A percentile compares a stretch with the other conserved stretches of the same genome.
phyloP scores from a whole-genome alignment of 805 yeast species.

The Sporopachydermia lactativora region DNA sequence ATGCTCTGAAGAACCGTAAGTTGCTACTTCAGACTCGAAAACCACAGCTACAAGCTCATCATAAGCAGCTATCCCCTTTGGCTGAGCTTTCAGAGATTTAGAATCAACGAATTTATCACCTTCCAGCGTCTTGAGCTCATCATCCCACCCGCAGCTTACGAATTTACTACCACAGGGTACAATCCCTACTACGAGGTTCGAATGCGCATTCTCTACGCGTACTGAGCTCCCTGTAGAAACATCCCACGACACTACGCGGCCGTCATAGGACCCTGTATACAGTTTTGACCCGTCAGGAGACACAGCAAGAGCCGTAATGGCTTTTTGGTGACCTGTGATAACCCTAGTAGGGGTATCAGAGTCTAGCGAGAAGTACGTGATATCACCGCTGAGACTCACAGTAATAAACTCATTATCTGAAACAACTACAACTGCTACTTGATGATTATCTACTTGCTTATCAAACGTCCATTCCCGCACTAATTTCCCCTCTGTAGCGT shows the following conservation, averaged over 20 bases:
- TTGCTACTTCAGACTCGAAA: constrained; percentile 27
- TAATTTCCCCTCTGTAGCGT: constrained; percentile 28
- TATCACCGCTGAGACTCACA: constrained; percentile 55
- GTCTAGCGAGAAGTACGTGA: constrained; percentile 40
- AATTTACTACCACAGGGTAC: constrained; percentile 20
- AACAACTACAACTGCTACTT: constrained; percentile 68
- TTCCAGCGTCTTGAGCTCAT: constrained; percentile 34
- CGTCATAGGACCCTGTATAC: constrained; percentile 73
- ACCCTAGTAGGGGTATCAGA: constrained; percentile 22
- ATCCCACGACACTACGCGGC: constrained; percentile 52
- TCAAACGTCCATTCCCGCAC: constrained; percentile 38
- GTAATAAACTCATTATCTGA: constrained; percentile 43
- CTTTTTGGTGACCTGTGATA: constrained; percentile 68
- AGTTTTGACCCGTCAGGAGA: constrained; percentile 16
- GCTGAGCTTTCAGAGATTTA: constrained; percentile 31
- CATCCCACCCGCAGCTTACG: constrained; percentile 72
- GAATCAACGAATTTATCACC: constrained; percentile 19
- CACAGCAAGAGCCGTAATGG: constrained; percentile 47
- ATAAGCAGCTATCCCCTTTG: constrained; percentile 28
- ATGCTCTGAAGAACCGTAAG: constrained; percentile 19
- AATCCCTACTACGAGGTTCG: constrained; percentile 50
- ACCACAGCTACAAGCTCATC: constrained; percentile 27
- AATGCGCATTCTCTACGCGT: constrained; percentile 32
- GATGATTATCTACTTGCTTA: constrained; percentile 44
- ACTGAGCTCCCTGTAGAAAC: constrained; percentile 22